Evolutionary conservation across 352 stramenopile genomes (phyloP).

Genomic region (Aphanomyces stellatus): DNA sequence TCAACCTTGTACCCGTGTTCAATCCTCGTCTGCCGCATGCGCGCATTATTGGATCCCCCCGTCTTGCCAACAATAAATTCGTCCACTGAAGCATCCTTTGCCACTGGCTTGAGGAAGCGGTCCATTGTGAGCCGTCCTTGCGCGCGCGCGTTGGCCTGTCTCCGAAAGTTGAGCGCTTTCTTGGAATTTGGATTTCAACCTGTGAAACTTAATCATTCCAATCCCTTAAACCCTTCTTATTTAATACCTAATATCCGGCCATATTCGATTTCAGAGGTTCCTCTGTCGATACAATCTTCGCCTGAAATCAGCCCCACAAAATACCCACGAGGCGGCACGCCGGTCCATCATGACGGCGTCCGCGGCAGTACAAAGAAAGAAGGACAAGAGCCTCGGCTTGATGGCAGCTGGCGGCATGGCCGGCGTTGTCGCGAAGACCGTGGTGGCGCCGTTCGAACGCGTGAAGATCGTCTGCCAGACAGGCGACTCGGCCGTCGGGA

Average conservation of each 20-base stretch:
- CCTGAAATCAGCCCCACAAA: not conserved
- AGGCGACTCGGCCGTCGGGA: constrained; percentile 51
- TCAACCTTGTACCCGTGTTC: constrained; percentile 60
- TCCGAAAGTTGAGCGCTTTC: not conserved
- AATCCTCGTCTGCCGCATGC: constrained; percentile 54
- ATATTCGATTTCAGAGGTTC: not conserved
- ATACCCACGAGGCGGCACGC: not conserved
- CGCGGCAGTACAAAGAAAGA: too few relatives aligned
- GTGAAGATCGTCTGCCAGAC: constrained; percentile 83
- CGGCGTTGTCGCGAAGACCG: constrained; percentile 71
- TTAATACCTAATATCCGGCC: not conserved
- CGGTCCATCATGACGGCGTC: not conserved
- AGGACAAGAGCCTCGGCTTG: constrained; percentile 50
- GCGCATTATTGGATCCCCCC: constrained; percentile 1
- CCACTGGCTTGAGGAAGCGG: not conserved
- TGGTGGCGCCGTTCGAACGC: constrained; percentile 69
- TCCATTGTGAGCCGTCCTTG: not conserved
- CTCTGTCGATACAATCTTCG: not conserved
- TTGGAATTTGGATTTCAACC: not conserved
- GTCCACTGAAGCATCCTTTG: not conserved
- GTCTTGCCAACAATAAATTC: too few relatives aligned
- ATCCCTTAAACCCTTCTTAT: not conserved
- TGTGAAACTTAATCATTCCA: not conserved
- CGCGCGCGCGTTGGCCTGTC: not conserved
- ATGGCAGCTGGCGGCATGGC: constrained; percentile 63